Percentiles rank a stretch among this genome's conserved stretches.
Conservation (phyloP, 2,329 filamentous ascomycete species). For the Sporothrix curviconia region DNA sequence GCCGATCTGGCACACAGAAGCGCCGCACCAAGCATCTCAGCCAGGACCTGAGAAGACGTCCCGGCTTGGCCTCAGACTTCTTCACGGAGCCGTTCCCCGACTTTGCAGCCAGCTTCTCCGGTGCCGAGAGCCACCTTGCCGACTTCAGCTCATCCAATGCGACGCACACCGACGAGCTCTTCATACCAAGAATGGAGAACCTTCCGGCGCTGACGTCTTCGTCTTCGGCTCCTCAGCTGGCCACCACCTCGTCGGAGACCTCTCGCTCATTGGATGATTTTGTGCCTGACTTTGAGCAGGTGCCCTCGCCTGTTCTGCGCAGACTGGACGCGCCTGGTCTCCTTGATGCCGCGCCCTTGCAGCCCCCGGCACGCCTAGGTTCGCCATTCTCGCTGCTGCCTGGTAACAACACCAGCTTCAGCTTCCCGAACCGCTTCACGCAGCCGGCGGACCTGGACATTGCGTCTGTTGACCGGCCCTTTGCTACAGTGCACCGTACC, state of each 20-base stretch:
- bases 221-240: constrained; percentile 24
- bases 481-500: constrained; percentile 46
- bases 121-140: constrained; percentile 18
- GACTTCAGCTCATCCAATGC: constrained; percentile 32
- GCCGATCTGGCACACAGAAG: constrained; percentile 49
- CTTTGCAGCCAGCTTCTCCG: background rate
- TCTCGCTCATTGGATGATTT: background rate
- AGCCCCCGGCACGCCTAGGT: constrained; percentile 39
- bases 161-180: constrained; percentile 31
- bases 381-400: constrained; percentile 45
- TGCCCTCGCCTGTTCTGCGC: constrained; percentile 24
- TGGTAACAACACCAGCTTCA: constrained; percentile 40
- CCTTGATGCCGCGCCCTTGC: constrained; percentile 26
- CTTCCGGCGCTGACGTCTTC: constrained; percentile 20
- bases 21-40: constrained; percentile 42
- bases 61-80: constrained; percentile 48
- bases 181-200: constrained; percentile 28
- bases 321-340: background rate
- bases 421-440: constrained; percentile 53
- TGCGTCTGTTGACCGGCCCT: constrained; percentile 42
- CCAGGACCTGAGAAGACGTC: constrained; percentile 47
- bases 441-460: constrained; percentile 41
- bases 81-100: constrained; percentile 39
- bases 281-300: background rate
- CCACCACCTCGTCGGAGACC: background rate